These are phyloP conservation scores for Fusarium keratoplasticum DNA, from an alignment of 2,329 filamentous ascomycete genomes.

Conservation along the genomic window DNA sequence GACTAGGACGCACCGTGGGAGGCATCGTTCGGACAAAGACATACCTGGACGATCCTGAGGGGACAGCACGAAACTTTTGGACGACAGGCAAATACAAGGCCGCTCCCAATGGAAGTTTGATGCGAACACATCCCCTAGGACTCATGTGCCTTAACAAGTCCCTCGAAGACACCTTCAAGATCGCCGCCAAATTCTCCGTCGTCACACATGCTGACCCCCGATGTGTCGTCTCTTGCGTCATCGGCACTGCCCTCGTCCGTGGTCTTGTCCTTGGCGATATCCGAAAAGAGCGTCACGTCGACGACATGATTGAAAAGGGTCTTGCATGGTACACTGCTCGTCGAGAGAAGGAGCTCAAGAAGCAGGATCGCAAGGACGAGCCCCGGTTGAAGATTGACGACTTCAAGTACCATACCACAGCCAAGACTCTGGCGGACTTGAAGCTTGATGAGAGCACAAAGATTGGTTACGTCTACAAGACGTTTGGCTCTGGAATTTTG, in stretches of 20 bases:
- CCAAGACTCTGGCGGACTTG: constrained; percentile 52
- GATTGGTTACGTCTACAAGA: constrained; percentile 67
- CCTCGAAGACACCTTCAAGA: constrained; percentile 56
- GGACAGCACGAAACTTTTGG: constrained; percentile 56
- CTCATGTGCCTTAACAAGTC: constrained; percentile 57
- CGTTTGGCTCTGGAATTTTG: constrained; percentile 60
- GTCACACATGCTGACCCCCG: constrained; percentile 64
- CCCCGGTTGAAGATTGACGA: constrained; percentile 54
- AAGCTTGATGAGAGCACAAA: constrained; percentile 57
- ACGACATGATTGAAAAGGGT: constrained; percentile 54
- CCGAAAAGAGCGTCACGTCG: constrained; percentile 51
- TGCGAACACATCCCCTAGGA: constrained; percentile 64
- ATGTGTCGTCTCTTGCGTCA: constrained; percentile 61
- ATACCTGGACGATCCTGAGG: constrained; percentile 55
- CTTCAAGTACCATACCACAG: constrained; percentile 54
- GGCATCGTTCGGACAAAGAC: constrained; percentile 54
- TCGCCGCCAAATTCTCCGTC: constrained; percentile 55
- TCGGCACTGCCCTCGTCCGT: constrained; percentile 59
- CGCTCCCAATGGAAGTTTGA: constrained; percentile 65
- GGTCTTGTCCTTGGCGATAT: constrained; percentile 60
- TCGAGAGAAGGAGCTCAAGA: constrained; percentile 31
- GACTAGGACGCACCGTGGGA: constrained; percentile 60
- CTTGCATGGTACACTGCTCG: constrained; percentile 53
- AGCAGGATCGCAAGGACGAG: constrained; percentile 44
- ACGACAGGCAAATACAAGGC: constrained; percentile 50